Base-by-base conservation (phyloP, 2,329 filamentous ascomycete genomes). In the Penicillium glabrum region DNA sequence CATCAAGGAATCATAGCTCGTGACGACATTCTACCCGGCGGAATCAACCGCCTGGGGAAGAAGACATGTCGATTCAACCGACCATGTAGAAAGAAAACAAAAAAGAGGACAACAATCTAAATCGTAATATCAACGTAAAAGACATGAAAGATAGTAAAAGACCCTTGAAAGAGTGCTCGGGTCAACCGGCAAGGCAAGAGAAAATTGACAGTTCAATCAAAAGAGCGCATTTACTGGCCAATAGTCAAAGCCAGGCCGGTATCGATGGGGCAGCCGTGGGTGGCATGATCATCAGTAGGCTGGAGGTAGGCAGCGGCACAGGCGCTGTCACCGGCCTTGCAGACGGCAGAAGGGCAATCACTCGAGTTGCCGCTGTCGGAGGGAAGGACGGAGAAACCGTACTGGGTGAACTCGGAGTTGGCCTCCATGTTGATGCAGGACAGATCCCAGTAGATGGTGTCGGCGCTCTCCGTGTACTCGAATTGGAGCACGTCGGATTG, bases 401-500 rank as follows among this genome's bases (percentile, higher is more conserved):
- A 65, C 24, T 69, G 53, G 51, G 67, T 67, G 65, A 76, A 76
- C 48, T 67, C 60, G 45, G 73, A 71, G 58, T 63, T 58, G 10
- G 60, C 31, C 33, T 60, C 57, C 64, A 72, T 69, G 61, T 76
- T 61, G 58, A 76, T 73, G 64, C 68, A 73, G 54, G 73, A 76
- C n/a, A 75, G 62, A 58, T 76, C 74, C 70, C 72, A 76, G 68
- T 62, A 75, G 61, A 76, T 69, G 27, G 65, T 72, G 41, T 70
- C 67, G 33, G 56, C 52, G 10, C 60, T 46, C 39, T 67, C 56
- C 55, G 73, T 76, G 67, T 76, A 76, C 63, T 76, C 73, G 62
- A 75, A 77, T 69, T 78, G 75, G n/a, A 77, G 72, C 46, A 78
- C 69, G 23, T 75, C 67, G 54, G 58, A 39, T 59, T 73, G 70